A percentile compares a stretch with the other conserved stretches of the same genome.
These are phyloP conservation scores for Aquilaria sinensis DNA, from an alignment of 345 rosid genomes.

Conservation along the genomic window DNA sequence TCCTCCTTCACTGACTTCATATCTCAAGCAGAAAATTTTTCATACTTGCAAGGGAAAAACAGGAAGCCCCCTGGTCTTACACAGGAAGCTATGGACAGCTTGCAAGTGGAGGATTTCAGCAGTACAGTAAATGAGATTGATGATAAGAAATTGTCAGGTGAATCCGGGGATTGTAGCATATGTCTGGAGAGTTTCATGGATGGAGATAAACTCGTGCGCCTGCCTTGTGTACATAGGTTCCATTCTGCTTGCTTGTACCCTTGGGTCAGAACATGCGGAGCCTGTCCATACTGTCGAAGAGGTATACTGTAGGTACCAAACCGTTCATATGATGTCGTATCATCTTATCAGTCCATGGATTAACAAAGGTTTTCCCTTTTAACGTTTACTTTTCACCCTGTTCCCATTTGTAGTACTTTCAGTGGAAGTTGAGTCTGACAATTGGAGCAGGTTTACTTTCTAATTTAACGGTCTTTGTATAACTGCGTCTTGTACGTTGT, in stretches of 20 bases:
- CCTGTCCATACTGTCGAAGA: slow-evolving; percentile 83
- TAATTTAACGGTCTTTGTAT: too few species aligned
- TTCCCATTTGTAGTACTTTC: too few species aligned
- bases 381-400: too few species aligned
- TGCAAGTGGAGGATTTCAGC: slow-evolving; percentile 39
- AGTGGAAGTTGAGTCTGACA: too few species aligned
- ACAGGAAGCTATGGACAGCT: slow-evolving; percentile 36
- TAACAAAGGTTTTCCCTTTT: too few species aligned
- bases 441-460: too few species aligned
- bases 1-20: slow-evolving; percentile 17
- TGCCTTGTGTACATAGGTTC: slow-evolving; percentile 62
- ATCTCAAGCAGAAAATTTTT: slow-evolving; percentile 25
- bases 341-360: too few species aligned
- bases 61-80: slow-evolving; percentile 72
- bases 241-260: slow-evolving; percentile 72
- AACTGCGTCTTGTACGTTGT: too few species aligned
- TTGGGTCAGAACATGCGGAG: slow-evolving; percentile 76
- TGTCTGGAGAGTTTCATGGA: slow-evolving; percentile 70
- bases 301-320: slow-evolving; percentile 16
- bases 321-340: too few species aligned
- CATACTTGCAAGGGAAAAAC: slow-evolving; percentile 11
- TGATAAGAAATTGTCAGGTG: slow-evolving; percentile 14
- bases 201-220: slow-evolving; percentile 47
- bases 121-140: slow-evolving; percentile 14
- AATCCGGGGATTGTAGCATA: slow-evolving; percentile 49